phyloP scores from a whole-genome alignment of 352 stramenopile genomes.

The Aphanomyces stellatus region DNA sequence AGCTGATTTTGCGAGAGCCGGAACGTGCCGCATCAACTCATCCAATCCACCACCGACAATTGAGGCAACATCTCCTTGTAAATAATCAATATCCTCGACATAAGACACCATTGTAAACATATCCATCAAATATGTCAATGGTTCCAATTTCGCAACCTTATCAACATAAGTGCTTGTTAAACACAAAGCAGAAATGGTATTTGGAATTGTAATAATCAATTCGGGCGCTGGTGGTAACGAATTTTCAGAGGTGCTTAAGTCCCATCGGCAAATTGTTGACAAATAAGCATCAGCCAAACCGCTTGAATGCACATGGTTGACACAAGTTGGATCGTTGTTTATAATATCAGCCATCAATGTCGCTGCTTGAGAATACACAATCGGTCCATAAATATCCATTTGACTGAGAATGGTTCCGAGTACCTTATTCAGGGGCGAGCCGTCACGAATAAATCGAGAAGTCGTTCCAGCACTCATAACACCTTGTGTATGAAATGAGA shows the following conservation, averaged over 20 bases:
- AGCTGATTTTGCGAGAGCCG: slow-evolving; percentile 72
- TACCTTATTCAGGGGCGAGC: slow-evolving; percentile 78
- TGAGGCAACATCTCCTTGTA: slow-evolving; percentile 89
- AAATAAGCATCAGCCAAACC: slow-evolving; percentile 92
- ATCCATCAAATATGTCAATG: slow-evolving; percentile 86
- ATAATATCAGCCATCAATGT: slow-evolving; percentile 95
- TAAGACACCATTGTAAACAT: slow-evolving; percentile 88
- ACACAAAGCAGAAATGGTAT: slow-evolving; percentile 88
- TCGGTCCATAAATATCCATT: slow-evolving; percentile 86
- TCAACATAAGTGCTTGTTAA: slow-evolving; percentile 90
- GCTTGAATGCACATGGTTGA: slow-evolving; percentile 90
- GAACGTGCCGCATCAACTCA: slow-evolving; percentile 94
- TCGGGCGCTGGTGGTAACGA: slow-evolving; percentile 68
- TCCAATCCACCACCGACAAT: slow-evolving; percentile 92
- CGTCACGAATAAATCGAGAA: slow-evolving; percentile 80
- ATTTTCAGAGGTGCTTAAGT: slow-evolving; percentile 31
- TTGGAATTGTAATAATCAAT: slow-evolving; percentile 92
- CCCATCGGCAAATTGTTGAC: slow-evolving; percentile 79
- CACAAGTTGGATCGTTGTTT: slow-evolving; percentile 94
- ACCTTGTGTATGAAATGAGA: slow-evolving; percentile 81
- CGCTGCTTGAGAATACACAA: slow-evolving; percentile 86
- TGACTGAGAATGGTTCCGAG: slow-evolving; percentile 87
- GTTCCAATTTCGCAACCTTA: slow-evolving; percentile 85
- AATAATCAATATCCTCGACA: slow-evolving; percentile 76
- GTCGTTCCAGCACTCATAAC: slow-evolving; percentile 82